Evolutionary conservation across 1,139 yeast species (phyloP).

Genomic region (Kazachstania sp.): DNA sequence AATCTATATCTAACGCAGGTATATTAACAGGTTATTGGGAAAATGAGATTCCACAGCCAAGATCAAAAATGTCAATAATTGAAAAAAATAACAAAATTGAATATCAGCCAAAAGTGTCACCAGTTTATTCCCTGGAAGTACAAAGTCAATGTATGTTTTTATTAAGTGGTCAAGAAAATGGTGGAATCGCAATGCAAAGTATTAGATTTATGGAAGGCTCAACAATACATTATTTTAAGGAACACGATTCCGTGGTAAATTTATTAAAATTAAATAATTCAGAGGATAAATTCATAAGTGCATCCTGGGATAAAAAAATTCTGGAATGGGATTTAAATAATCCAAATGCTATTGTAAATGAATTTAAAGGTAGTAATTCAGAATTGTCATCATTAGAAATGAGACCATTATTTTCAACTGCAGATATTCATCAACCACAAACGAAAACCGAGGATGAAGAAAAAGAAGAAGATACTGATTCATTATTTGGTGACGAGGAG

Average conservation of each 20-base stretch:
- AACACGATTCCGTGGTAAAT: conserved; percentile 69
- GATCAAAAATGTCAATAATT: conserved; percentile 37
- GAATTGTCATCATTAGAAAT: conserved; percentile 73
- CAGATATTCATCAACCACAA: conserved; percentile 21
- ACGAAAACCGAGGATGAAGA: conserved; percentile 7
- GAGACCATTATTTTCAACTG: conserved; percentile 61
- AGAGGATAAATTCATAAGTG: conserved; percentile 55
- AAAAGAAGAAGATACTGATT: conserved; percentile 62
- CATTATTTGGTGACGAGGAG: conserved; percentile 75
- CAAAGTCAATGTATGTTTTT: conserved; percentile 82
- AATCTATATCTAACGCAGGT: conserved; percentile 78
- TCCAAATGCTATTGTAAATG: conserved; percentile 56
- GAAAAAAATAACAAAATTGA: conserved; percentile 32
- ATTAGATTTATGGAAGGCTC: conserved; percentile 78
- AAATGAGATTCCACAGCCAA: conserved; percentile 71
- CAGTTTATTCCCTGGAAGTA: conserved; percentile 80
- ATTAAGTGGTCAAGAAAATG: conserved; percentile 70
- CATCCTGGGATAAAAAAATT: conserved; percentile 82
- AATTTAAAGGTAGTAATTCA: conserved; percentile 53
- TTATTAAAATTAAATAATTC: conserved; percentile 50
- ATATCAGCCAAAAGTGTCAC: conserved; percentile 65
- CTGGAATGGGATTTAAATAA: conserved; percentile 77
- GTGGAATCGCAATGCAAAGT: conserved; percentile 82
- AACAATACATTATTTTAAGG: conserved; percentile 60
- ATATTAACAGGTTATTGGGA: conserved; percentile 86